Conservation (phyloP, 352 stramenopile genomes). For the Pythium inflatum region DNA sequence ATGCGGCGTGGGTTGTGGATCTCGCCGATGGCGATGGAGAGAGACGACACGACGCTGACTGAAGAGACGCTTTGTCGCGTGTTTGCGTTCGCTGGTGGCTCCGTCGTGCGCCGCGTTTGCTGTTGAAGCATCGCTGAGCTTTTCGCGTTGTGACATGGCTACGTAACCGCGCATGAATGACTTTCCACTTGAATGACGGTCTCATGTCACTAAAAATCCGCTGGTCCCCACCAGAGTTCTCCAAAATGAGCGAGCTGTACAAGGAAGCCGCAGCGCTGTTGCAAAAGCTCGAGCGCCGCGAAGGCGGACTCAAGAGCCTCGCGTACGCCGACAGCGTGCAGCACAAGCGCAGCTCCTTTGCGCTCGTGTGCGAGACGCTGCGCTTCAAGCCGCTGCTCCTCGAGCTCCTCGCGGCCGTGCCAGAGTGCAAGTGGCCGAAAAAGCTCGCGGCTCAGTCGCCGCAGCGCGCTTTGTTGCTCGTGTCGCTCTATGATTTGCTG, state of each 20-base stretch:
- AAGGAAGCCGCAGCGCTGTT: slow-evolving; percentile 79
- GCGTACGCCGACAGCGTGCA: slow-evolving; percentile 79
- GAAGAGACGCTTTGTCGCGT: not conserved
- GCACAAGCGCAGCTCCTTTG: slow-evolving; percentile 90
- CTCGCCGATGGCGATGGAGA: not conserved
- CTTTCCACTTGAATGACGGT: not conserved
- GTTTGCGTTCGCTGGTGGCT: slow-evolving; percentile 9
- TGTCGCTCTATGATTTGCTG: slow-evolving; percentile 88
- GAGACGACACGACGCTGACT: not conserved
- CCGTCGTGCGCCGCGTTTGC: slow-evolving; percentile 1
- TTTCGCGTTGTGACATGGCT: slow-evolving; percentile 21
- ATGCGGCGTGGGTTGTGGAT: slow-evolving; percentile 2
- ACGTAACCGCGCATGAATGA: not conserved
- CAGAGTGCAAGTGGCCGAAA: slow-evolving; percentile 67
- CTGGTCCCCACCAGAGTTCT: not conserved
- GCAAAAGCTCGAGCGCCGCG: slow-evolving; percentile 74
- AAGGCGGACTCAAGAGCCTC: slow-evolving; percentile 85
- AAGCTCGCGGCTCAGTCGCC: slow-evolving; percentile 44
- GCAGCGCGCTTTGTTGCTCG: slow-evolving; percentile 63
- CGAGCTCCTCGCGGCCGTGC: slow-evolving; percentile 69
- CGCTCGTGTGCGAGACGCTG: slow-evolving; percentile 88
- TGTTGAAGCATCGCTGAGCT: too few relatives aligned
- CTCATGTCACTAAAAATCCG: slow-evolving; percentile 5
- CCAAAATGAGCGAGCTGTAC: slow-evolving; percentile 81
- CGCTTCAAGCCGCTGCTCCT: slow-evolving; percentile 84